Conservation (phyloP, 2,329 filamentous ascomycete species). For the Helotiales sp. region DNA sequence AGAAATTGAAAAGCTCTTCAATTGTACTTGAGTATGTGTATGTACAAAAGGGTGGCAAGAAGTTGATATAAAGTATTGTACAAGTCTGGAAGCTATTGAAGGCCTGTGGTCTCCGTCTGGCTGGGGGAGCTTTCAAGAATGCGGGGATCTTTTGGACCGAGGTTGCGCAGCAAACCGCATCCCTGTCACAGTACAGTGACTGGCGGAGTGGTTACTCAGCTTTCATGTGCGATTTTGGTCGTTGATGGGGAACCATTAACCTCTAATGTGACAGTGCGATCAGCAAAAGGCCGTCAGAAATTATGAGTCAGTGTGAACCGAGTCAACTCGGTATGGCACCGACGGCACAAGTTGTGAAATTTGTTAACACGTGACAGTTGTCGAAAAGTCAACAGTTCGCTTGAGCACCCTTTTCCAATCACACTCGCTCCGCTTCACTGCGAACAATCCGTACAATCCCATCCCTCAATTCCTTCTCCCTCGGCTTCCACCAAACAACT, state of each 20-base stretch:
- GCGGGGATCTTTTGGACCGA: conserved; percentile 1
- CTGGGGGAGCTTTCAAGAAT: conserved; percentile 3
- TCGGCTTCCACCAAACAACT: background rate
- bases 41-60: background rate
- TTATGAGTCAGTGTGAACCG: no score
- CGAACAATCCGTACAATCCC: background rate
- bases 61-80: background rate
- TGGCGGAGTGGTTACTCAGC: background rate
- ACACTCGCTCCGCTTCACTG: background rate
- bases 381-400: background rate
- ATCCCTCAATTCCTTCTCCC: background rate
- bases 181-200: no score
- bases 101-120: background rate
- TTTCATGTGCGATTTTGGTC: conserved; percentile 10
- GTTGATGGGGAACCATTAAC: no score
- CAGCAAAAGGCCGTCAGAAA: no score
- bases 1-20: background rate
- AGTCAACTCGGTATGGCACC: no score
- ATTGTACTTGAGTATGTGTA: no score
- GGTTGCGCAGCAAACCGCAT: background rate
- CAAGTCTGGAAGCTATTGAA: background rate
- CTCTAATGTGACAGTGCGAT: no score
- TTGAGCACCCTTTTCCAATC: background rate
- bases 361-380: no score
- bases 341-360: no score